phyloP scores from a whole-genome alignment of 495 filamentous ascomycete genomes.

The Penicillium atrosanguineum region DNA sequence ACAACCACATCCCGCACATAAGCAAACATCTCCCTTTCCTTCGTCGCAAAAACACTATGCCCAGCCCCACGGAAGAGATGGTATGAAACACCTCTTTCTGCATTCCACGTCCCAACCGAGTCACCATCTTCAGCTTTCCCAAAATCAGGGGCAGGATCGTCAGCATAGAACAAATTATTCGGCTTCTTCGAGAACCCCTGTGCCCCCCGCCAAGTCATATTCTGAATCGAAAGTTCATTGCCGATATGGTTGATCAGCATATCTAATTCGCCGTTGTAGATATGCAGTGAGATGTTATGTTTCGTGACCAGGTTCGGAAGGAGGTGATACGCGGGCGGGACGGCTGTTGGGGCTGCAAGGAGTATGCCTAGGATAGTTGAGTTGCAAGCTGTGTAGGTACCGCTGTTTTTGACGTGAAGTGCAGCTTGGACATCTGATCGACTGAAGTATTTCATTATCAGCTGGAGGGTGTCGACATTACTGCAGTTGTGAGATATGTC shows the following conservation, averaged over 20 bases:
- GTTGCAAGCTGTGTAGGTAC: constrained; percentile 32
- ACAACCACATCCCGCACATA: constrained; percentile 39
- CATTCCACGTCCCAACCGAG: constrained; percentile 26
- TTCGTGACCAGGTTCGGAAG: constrained; percentile 32
- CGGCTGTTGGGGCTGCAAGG: constrained; percentile 12
- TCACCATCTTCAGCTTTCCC: background rate
- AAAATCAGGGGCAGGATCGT: constrained; percentile 22
- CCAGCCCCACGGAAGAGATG: constrained; percentile 35
- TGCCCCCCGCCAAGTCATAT: constrained; percentile 38
- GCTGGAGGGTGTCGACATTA: constrained; percentile 19
- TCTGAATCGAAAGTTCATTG: constrained; percentile 37
- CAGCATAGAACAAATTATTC: constrained; percentile 17
- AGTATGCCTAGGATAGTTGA: constrained; percentile 26
- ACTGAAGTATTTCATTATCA: constrained; percentile 34
- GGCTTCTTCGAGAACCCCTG: constrained; percentile 30
- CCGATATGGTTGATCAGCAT: constrained; percentile 43
- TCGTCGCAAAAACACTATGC: constrained; percentile 36
- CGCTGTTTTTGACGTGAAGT: constrained; percentile 28
- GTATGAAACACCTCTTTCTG: constrained; percentile 36
- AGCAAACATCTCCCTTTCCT: constrained; percentile 38
- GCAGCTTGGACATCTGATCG: constrained; percentile 34
- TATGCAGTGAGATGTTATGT: constrained; percentile 35
- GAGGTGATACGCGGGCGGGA: constrained; percentile 31
- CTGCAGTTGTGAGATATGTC: constrained; percentile 36
- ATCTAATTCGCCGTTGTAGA: constrained; percentile 42